phyloP scores from a whole-genome alignment of 2,329 filamentous ascomycete species.

The Penicillium rolfsii region DNA sequence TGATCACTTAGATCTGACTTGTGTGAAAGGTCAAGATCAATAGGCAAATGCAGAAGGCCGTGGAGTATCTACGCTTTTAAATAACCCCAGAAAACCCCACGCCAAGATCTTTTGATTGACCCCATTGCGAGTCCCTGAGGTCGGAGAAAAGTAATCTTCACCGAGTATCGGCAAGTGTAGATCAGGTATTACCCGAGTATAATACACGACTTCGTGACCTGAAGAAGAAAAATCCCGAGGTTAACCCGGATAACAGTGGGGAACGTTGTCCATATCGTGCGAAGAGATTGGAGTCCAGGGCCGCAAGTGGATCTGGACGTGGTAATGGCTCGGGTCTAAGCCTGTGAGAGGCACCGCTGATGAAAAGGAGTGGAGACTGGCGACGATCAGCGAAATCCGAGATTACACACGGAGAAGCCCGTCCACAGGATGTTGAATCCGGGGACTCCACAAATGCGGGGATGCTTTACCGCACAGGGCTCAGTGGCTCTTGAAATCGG shows the following conservation, averaged over 20 bases:
- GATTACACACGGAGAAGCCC: background rate
- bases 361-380: background rate
- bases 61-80: background rate
- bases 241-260: conserved; percentile 9
- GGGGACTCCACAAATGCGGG: conserved; percentile 27
- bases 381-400: background rate
- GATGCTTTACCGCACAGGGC: background rate
- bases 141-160: background rate
- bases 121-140: background rate
- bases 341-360: background rate
- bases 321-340: background rate
- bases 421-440: conserved; percentile 5
- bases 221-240: conserved; percentile 11
- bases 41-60: background rate
- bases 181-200: conserved; percentile 7
- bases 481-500: conserved; percentile 18
- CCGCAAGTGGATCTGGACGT: background rate
- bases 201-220: background rate
- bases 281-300: conserved; percentile 1
- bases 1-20: background rate
- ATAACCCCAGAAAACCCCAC: conserved; percentile 4
- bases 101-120: background rate
- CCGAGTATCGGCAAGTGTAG: conserved; percentile 12
- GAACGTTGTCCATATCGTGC: background rate
- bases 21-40: background rate